These are phyloP conservation scores for Botryosphaeria dothidea DNA, from an alignment of 2,329 filamentous ascomycete species.

Conservation along the genomic window DNA sequence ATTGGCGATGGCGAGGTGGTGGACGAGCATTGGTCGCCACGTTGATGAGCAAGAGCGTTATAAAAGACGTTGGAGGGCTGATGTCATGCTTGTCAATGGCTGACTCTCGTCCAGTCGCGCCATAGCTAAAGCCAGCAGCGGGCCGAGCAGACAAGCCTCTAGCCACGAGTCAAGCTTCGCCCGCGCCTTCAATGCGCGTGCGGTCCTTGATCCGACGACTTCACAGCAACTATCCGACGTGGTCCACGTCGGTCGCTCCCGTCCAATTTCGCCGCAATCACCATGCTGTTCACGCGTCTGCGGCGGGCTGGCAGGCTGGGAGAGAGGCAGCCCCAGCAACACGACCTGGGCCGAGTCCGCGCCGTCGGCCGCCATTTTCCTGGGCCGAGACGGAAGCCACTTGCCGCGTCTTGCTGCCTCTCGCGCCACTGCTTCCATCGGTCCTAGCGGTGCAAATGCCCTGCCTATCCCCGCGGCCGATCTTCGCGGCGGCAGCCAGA, in stretches of 20 bases:
- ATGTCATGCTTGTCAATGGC: background rate
- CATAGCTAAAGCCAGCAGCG: background rate
- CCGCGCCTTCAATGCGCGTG: background rate
- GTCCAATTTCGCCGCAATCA: background rate
- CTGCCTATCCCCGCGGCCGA: conserved; percentile 2
- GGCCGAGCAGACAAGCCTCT: conserved; percentile 5
- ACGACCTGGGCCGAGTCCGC: background rate
- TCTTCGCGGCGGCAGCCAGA: background rate
- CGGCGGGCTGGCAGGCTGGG: background rate
- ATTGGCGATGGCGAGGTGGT: background rate
- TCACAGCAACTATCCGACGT: background rate
- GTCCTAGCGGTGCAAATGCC: background rate
- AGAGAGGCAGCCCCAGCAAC: too few relatives aligned
- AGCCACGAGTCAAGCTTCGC: background rate
- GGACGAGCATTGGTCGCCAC: background rate
- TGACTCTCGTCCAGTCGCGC: background rate
- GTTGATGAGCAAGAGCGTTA: background rate
- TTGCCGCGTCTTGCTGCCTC: background rate
- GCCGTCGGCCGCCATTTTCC: background rate
- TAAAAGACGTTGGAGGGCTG: background rate
- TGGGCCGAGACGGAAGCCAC: background rate
- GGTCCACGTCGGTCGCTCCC: background rate
- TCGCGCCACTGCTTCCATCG: background rate
- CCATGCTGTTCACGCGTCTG: background rate
- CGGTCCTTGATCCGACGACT: background rate